Conservation (phyloP, 78 protist species). For the Planoprotostelium fungivorum region DNA sequence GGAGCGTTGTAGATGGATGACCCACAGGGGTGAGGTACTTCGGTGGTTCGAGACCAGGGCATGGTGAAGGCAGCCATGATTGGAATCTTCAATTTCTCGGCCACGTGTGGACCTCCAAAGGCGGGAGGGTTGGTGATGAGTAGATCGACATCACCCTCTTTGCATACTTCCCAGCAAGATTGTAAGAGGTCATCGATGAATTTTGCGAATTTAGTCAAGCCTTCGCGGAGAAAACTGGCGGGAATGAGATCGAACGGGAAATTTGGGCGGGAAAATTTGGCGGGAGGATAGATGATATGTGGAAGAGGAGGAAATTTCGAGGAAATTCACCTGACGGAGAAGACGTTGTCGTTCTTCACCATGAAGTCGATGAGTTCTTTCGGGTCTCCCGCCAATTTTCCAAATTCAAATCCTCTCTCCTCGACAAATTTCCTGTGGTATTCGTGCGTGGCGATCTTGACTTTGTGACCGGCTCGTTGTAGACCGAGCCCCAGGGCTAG, state of each 20-base stretch:
- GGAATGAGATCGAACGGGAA: conserved; percentile 1
- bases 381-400: conserved; percentile 57
- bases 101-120: conserved; percentile 63
- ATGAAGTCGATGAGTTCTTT: conserved; percentile 54
- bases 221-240: conserved; percentile 39
- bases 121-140: conserved; percentile 59
- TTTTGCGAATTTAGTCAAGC: conserved; percentile 28
- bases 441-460: conserved; percentile 39
- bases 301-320: too few relatives aligned
- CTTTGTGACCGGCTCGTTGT: conserved; percentile 27
- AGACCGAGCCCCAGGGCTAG: conserved; percentile 44
- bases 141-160: conserved; percentile 19
- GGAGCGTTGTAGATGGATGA: background rate
- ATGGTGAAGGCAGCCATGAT: conserved; percentile 48
- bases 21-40: background rate
- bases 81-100: conserved; percentile 44
- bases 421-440: conserved; percentile 15
- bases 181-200: conserved; percentile 44
- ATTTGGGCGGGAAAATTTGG: background rate
- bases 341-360: conserved; percentile 32
- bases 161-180: conserved; percentile 40
- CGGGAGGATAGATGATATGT: too few relatives aligned
- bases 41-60: conserved; percentile 35
- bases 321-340: background rate
- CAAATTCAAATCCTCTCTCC: conserved; percentile 24